Evolutionary conservation across 441 rosid genomes (phyloP), one percentile per base, ranked within the genome.

Genomic region (Aleurites moluccanus): DNA sequence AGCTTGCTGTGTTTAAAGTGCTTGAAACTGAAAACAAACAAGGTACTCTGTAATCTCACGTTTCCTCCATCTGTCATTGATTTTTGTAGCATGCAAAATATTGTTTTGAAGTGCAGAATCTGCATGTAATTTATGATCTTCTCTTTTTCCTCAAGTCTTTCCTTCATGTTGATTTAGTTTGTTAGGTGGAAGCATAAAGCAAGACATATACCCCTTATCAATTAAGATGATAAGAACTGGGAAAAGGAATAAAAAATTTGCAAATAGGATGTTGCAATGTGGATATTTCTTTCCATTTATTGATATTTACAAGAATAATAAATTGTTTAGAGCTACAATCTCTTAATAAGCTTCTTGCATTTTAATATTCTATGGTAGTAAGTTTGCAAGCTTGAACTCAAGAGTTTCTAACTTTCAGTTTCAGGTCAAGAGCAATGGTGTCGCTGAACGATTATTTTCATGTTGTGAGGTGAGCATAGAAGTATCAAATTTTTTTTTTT

Each of bases 1-100:
- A 91, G 92, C 83, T 81, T 91, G 55, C 45, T 96, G 38, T 96
- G 99, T 86, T 85, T 96, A 75, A 96, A 91, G 72, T 96, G 98
- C 83, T 82, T 96, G 72, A 94, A 90, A 78, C 47, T 94, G 88
- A 94, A 88, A 85, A 87, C 78, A 44, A 81, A 56, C 77, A 88
- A 92, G 94, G 97, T 94, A 83, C 27, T 64, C 67, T n/a, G 28
- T 53, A 5, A 66, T 4, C 60, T 16, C 15, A 20, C 23, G 16
- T 69, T 63, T 56, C 35, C 8, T 25, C 30, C 21, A 3, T 6
- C 18, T 64, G 44, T 65, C 42, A 27, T 62, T 44, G 14, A 38
- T 49, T 49, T 44, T 40, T 25, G 10, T 6, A 27, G 13, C 15
- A 53, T 76, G 18, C 47, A 21, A 27, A 6, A 30, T 23, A 44